phyloP scores from a whole-genome alignment of 805 yeast species.

The Yamadazyma nakazawae region DNA sequence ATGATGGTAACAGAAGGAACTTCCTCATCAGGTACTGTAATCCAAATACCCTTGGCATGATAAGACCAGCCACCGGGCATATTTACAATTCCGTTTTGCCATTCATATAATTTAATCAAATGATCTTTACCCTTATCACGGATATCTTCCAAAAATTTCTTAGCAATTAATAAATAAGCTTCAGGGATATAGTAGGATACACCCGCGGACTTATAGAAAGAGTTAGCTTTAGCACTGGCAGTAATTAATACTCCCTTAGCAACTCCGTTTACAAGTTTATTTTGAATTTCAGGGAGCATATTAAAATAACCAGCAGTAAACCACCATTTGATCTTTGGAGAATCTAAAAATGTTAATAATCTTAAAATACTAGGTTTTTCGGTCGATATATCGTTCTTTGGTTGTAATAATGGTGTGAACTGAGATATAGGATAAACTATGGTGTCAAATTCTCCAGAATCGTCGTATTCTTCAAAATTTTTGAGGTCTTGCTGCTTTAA shows the following conservation, averaged over 20 bases:
- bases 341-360: slow-evolving; percentile 54
- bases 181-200: slow-evolving; percentile 78
- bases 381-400: slow-evolving; percentile 62
- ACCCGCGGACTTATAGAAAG: slow-evolving; percentile 84
- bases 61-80: slow-evolving; percentile 90
- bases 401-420: slow-evolving; percentile 73
- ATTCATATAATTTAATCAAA: slow-evolving; percentile 63
- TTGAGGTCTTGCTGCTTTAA: slow-evolving; percentile 43
- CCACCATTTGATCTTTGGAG: slow-evolving; percentile 64
- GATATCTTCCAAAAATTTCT: slow-evolving; percentile 58
- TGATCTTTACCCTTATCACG: slow-evolving; percentile 36
- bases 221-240: slow-evolving; percentile 92
- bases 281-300: slow-evolving; percentile 71
- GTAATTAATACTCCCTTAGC: slow-evolving; percentile 75
- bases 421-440: slow-evolving; percentile 89
- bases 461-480: slow-evolving; percentile 30
- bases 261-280: slow-evolving; percentile 51
- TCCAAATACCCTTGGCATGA: slow-evolving; percentile 96
- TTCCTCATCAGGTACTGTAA: slow-evolving; percentile 52
- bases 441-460: slow-evolving; percentile 46
- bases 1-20: slow-evolving; percentile 73
- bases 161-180: slow-evolving; percentile 78
- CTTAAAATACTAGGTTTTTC: slow-evolving; percentile 71
- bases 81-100: slow-evolving; percentile 85
- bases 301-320: slow-evolving; percentile 97